Evolutionary conservation across 192 early-diverging fungal species (phyloP).

Genomic region (Endogone sp.): DNA sequence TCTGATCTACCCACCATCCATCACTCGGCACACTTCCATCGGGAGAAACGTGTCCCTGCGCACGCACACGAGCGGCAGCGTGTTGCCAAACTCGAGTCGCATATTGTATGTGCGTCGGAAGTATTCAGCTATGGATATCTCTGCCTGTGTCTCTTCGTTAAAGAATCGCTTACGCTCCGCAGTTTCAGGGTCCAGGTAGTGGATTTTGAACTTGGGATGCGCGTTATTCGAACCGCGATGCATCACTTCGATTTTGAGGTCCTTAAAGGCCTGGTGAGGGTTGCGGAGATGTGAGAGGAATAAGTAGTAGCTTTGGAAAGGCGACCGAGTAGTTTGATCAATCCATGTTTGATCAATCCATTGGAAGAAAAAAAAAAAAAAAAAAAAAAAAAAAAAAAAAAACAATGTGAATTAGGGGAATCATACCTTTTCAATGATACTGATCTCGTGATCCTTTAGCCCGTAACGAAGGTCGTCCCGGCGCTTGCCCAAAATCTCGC

Average conservation of each 20-base stretch:
- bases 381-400: no score
- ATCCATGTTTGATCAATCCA: no score
- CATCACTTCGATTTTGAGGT: conserved; percentile 48
- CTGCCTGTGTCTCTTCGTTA: conserved; percentile 42
- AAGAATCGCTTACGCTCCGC: conserved; percentile 74
- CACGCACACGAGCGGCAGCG: conserved; percentile 81
- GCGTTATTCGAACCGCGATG: conserved; percentile 66
- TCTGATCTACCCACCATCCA: no score
- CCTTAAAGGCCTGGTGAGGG: conserved; percentile 47
- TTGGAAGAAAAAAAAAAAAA: no score
- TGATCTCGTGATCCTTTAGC: no score
- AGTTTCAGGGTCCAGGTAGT: conserved; percentile 58
- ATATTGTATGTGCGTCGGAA: conserved; percentile 73
- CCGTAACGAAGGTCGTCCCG: no score
- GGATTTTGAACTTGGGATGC: conserved; percentile 71
- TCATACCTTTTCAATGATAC: no score
- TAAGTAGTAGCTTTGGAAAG: no score
- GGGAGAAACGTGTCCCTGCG: conserved; percentile 71
- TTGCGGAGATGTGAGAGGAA: conserved; percentile 36
- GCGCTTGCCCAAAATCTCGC: conserved; percentile 60
- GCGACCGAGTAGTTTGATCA: conserved; percentile 46
- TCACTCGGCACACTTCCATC: conserved; percentile 90
- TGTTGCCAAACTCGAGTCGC: conserved; percentile 65
- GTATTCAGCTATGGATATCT: conserved; percentile 71
- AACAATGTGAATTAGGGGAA: no score